phyloP scores from a whole-genome alignment of 108 stramenopile genomes.

The Poteriospumella lacustris region DNA sequence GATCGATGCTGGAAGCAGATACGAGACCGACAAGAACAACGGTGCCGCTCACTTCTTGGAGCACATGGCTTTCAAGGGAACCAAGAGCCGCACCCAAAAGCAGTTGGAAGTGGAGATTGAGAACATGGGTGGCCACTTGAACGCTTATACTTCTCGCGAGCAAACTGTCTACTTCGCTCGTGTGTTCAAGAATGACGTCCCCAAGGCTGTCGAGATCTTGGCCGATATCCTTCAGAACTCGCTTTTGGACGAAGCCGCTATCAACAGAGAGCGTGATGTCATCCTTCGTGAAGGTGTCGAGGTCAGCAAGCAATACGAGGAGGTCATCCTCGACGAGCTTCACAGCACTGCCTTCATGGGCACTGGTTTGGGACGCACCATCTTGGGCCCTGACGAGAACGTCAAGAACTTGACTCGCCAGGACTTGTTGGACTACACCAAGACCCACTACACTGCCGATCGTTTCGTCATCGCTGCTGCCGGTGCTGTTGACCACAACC shows the following conservation, averaged over 20 bases:
- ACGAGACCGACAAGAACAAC: constrained; percentile 93
- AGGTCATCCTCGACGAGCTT: constrained; percentile 92
- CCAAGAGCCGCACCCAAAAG: constrained; percentile 69
- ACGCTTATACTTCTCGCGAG: constrained; percentile 94
- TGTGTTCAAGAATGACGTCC: constrained; percentile 91
- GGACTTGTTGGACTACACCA: constrained; percentile 79
- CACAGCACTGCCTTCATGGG: constrained; percentile 94
- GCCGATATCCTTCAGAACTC: constrained; percentile 87
- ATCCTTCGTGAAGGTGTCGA: constrained; percentile 98
- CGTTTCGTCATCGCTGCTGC: constrained; percentile 96
- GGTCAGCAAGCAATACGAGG: constrained; percentile 96
- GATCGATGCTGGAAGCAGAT: constrained; percentile 68
- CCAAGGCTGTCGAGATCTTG: constrained; percentile 86
- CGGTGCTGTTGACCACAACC: constrained; percentile 82
- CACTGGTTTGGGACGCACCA: constrained; percentile 88
- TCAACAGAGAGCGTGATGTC: constrained; percentile 91
- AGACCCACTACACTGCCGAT: constrained; percentile 96
- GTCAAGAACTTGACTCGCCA: constrained; percentile 70
- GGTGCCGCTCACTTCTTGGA: constrained; percentile 99
- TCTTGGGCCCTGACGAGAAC: constrained; percentile 89
- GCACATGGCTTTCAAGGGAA: constrained; percentile 99
- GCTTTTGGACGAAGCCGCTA: constrained; percentile 72
- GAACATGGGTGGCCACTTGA: constrained; percentile 99
- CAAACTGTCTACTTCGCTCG: constrained; percentile 99
- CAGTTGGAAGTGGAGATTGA: constrained; percentile 95